Base-by-base conservation (phyloP, 2,329 filamentous ascomycete genomes). In the Chrysosporium queenslandicum region DNA sequence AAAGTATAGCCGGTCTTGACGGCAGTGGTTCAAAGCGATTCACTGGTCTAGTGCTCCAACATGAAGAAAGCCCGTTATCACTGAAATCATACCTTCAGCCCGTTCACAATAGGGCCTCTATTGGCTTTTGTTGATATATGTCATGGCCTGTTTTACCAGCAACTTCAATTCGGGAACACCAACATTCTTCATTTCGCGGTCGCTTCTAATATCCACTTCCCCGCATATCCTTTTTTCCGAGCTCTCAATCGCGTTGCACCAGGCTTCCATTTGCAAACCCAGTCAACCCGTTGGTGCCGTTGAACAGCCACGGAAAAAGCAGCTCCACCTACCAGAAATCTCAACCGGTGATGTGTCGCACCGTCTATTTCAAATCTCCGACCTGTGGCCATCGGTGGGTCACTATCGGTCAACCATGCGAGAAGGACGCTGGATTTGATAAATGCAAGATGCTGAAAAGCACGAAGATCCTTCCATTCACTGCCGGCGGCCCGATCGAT, bases 371-470 rank as follows among this genome's bases (percentile, higher is more conserved):
- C 64, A 67, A 70, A 58, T 75, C 73, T 0, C 62, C 64, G 5
- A 67, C 64, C 46, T 78, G 76, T 61, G 60, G 61, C 6, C 75
- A 77, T 56, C 64, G 68, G 25, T 79, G 75, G 74, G 61, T 77
- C 50, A 69, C 67, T 21, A 71, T 78, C 57, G 64, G 63, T 21
- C 61, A 67, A 11, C 68, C 72, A 7, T 78, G 76, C 60, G 63
- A 60, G 4, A 55, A 60, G 32, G 58, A 55, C 52, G 51, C 52
- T 45, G 63, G 57, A 30, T 67, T 68, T 55, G 51, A 53, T 54
- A 61, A 58, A 48, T 65, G 63, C 52, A 53, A 60, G 12, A 54
- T 53, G 5, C 57, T 63, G 39, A 53, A 52, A 34, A 23, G 39
- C 27, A 32, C 50, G 29, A 40, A 46, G 34, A 36, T 59, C 37